Base-by-base conservation (phyloP, 441 rosid species). In the Gossypium gossypioides region DNA sequence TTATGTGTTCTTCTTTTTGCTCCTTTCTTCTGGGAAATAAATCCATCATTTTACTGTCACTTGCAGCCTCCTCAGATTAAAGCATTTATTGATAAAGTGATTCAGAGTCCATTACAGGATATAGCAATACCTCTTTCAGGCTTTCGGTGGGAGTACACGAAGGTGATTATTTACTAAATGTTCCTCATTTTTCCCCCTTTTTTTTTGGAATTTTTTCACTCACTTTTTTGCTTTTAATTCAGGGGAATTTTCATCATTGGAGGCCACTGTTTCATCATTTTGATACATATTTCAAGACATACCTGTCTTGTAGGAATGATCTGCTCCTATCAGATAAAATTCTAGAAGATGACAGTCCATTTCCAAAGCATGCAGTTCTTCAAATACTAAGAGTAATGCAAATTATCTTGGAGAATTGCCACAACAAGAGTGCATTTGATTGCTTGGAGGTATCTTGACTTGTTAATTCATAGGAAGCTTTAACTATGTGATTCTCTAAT, bases 201-300 rank as follows among this genome's bases (percentile, higher is more conserved):
- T 22, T 29, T 18, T 40, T 59, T 32, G 37, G 18, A n/a, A 42
- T 44, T 79, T 69, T 27, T 55, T 69, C 16, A 59, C 87, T 81
- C 79, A 82, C 72, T 46, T 10, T 5, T 6, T 60, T 74, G 59
- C 59, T 75, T 84, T 81, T 54, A 67, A 62, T 79, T 34, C 89
- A 95, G 99, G 99, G 99, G 16, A 95, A 88, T 82, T 92, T 91
- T 80, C 95, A 92, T 86, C 98, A 95, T 81, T 95, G 99, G 99
- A 88, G 96, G 83, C 97, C 92, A 1, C 73, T 95, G 77, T 92
- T 95, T 88, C 87, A 89, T 70, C 97, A 92, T 84, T 95, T 95
- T 76, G 99, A 91, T 73, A 86, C 87, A 72, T 95, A 95, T 81
- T 89, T 95, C 86, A 92, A 88, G 90, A 84, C 93, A 10, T 91